A percentile compares a stretch with the other conserved stretches of the same genome.
These are phyloP conservation scores for Ceriops zippeliana DNA, from an alignment of 345 rosid species.

Conservation along the genomic window DNA sequence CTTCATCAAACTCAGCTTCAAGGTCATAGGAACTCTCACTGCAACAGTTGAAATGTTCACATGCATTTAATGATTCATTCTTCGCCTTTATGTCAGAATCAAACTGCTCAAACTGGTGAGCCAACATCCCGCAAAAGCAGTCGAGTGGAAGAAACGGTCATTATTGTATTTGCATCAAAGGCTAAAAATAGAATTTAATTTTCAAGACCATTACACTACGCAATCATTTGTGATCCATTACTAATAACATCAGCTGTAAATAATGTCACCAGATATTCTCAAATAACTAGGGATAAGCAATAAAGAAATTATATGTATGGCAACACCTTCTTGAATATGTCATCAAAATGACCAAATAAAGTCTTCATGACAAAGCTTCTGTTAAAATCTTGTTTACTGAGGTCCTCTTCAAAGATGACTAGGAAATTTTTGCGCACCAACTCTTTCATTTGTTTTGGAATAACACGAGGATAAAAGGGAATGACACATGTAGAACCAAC, in stretches of 20 bases:
- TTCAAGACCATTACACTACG: background rate
- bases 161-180: background rate
- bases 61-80: conserved; percentile 17
- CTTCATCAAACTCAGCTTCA: conserved; percentile 34
- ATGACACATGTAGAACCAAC: conserved; percentile 10
- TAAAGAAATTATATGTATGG: background rate
- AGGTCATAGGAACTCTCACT: conserved; percentile 28
- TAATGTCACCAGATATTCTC: background rate
- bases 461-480: conserved; percentile 35
- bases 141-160: background rate
- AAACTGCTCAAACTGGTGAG: conserved; percentile 46
- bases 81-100: conserved; percentile 22
- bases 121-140: conserved; percentile 44
- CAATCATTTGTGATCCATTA: too few species aligned
- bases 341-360: conserved; percentile 49
- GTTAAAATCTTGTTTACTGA: conserved; percentile 35
- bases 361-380: conserved; percentile 42
- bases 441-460: conserved; percentile 44
- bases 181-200: background rate
- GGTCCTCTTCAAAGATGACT: conserved; percentile 57
- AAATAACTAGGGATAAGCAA: background rate
- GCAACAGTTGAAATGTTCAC: conserved; percentile 7
- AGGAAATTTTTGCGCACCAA: conserved; percentile 52
- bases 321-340: conserved; percentile 55
- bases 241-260: background rate